Evolutionary conservation across 208 protist species (phyloP), one percentile per base, ranked within the genome.

Genomic region (Leishmania mexicana): DNA sequence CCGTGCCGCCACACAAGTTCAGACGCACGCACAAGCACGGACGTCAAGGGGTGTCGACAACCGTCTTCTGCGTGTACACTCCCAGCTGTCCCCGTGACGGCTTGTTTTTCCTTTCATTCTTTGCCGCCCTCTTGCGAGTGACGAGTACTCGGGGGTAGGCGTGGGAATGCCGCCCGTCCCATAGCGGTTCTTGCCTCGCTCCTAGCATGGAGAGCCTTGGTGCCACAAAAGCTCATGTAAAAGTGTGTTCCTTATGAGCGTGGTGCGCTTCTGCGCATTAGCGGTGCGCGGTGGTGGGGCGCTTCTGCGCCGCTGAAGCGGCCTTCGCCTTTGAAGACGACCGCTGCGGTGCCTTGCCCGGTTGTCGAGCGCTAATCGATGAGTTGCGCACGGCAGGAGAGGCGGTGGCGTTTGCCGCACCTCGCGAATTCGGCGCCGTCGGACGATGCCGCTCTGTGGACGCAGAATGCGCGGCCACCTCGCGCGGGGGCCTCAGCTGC

Each of bases 211-310:
- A 74, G 24, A 51, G 13, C 35, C 17, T 7, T 53, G 1, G 3
- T 74, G 13, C 2, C 49, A 74, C 0, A 31, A 42, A 53, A 45
- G 10, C 57, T 1, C 42, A 57, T 38, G 31, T 17, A 65, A 47
- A 45, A 2, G 5, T 40, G 28, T n/a, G 0, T 7, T 57, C 35
- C 51, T 51, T n/a, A 28, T 21, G 38, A 38, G 8, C 7, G 2
- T 40, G 3, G 1, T n/a, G 40, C 2, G n/a, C 21, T 57, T 35
- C 35, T 42, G 21, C 11, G 24, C 40, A 19, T 72, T 49, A 76
- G 42, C 38, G 78, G 8, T 79, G 78, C 2, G 78, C 73, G 8
- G 82, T 82, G 62, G 78, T 80, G 15, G 79, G 78, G 4, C 78
- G 73, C n/a, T 58, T n/a, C 58, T 24, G 42, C 15, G 49, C 10